Evolutionary conservation across 306 rosid species (phyloP).

Genomic region (Pueraria montana): DNA sequence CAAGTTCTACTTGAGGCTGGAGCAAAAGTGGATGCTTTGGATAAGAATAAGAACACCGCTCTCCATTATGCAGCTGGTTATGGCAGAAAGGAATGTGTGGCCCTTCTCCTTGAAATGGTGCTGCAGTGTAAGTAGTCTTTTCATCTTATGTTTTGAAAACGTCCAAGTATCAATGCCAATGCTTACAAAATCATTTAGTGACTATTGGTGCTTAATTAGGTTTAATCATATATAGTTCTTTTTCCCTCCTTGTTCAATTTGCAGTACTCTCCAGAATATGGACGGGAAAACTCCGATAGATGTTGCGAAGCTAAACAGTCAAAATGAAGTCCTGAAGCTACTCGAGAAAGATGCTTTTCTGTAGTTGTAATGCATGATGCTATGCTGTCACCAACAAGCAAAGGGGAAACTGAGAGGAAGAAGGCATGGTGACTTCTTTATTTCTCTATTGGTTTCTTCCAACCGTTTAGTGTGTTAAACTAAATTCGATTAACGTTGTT

Average conservation of each 20-base stretch:
- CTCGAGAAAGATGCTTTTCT: conserved; percentile 98
- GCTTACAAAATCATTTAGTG: conserved; percentile 13
- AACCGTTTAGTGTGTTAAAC: conserved; percentile 41
- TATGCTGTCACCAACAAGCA: conserved; percentile 1
- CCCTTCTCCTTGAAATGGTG: conserved; percentile 92
- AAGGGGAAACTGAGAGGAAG: conserved; percentile 13
- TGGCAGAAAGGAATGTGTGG: conserved; percentile 97
- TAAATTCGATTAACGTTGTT: conserved; percentile 26
- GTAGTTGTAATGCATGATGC: conserved; percentile 51
- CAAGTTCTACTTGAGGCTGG: conserved; percentile 96
- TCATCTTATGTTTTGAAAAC: not conserved
- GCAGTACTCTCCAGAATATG: conserved; percentile 96
- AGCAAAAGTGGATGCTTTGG: conserved; percentile 94
- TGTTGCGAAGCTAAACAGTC: conserved; percentile 96
- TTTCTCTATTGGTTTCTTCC: conserved; percentile 35
- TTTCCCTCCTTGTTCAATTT: conserved; percentile 36
- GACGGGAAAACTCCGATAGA: conserved; percentile 98
- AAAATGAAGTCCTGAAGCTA: conserved; percentile 87
- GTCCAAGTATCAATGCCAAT: not conserved
- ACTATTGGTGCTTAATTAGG: not conserved
- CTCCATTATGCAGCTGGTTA: conserved; percentile 99
- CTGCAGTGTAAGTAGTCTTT: conserved; percentile 88
- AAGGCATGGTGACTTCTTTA: conserved; percentile 14
- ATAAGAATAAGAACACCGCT: conserved; percentile 95
- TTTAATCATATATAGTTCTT: conserved; percentile 4